phyloP scores from a whole-genome alignment of 2,329 filamentous ascomycete genomes.

The Cladosporium sp. region DNA sequence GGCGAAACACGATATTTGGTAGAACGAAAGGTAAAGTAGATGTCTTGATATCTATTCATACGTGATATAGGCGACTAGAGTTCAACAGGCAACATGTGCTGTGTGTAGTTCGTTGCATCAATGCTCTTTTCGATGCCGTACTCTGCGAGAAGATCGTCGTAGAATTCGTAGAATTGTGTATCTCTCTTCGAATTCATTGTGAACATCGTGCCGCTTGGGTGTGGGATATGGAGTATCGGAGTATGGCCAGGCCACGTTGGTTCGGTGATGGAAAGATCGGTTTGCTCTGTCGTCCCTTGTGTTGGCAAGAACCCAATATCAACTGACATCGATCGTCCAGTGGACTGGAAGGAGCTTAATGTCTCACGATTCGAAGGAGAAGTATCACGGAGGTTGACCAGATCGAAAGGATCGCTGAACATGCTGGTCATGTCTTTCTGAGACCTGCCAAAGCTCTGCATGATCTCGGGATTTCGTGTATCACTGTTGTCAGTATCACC shows the following conservation, averaged over 20 bases:
- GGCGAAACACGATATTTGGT: too few relatives aligned
- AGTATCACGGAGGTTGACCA: not conserved
- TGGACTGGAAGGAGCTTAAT: not conserved
- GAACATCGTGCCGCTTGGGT: not conserved
- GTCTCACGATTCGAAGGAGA: not conserved
- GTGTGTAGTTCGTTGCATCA: not conserved
- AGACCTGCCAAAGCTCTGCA: not conserved
- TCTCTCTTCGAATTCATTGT: not conserved
- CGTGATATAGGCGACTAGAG: not conserved
- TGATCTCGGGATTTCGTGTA: not conserved
- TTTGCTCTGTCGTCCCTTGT: not conserved
- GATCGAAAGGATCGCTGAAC: conserved; percentile 6
- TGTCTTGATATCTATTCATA: not conserved
- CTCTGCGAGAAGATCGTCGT: conserved; percentile 1
- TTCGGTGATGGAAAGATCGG: not conserved
- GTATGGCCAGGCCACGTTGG: not conserved
- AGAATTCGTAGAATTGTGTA: conserved; percentile 5
- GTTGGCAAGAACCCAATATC: conserved; percentile 1
- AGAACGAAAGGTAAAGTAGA: too few relatives aligned
- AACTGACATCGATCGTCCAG: conserved; percentile 7
- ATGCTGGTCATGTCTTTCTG: not conserved
- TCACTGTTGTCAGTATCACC: not conserved
- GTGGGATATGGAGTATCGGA: not conserved
- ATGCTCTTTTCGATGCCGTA: not conserved
- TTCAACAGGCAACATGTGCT: not conserved